Base-by-base conservation (phyloP, 2,329 filamentous ascomycete genomes). In the Hypomyces rosellus region DNA sequence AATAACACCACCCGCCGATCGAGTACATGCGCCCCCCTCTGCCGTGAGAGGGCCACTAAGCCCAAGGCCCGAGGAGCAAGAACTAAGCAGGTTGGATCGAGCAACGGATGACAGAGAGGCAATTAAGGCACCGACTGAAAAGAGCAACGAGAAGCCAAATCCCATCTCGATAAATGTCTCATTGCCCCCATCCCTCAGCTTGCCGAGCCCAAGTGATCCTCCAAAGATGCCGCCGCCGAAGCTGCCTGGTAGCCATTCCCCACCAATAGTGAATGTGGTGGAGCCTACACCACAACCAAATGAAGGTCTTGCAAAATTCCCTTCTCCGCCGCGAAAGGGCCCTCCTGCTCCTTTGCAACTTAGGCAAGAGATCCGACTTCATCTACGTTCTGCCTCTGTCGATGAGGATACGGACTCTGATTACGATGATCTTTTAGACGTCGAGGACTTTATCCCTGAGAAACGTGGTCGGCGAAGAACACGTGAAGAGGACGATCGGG, bases 301-400 rank as follows among this genome's bases (percentile, higher is more conserved):
- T 34, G 71, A 76, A 25, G 71, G 70, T 3, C 61, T 75, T 4
- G 64, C 69, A 9, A 74, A 76, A 53, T 83, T 82, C 51, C 74
- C 78, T 2, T 77, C 82, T 1, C 83, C 85, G 13, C 80, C 81
- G 45, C 81, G 91, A 53, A 96, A 95, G 66, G 81, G 85, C 5
- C 90, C 91, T 3, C 92, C 92, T 43, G 88, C 89, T 12, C 91
- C 92, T 2, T 69, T 97, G 48, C 85, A 91, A 62, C 75, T 97
- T 20, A 59, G 60, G 18, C 59, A 66, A 18, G 59, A 62, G 16
- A 48, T 52, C 38, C 55, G 59, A 30, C 57, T 49, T 2, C 55
- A 60, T 12, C 38, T 61, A 8, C 55, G 57, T 11, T 49, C 58
- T 14, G 52, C 59, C 1, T 51, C 57, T 4, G 81, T 85, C n/a